These are phyloP conservation scores for Alternaria atra DNA, from an alignment of 2,329 filamentous ascomycete species.

Conservation along the genomic window DNA sequence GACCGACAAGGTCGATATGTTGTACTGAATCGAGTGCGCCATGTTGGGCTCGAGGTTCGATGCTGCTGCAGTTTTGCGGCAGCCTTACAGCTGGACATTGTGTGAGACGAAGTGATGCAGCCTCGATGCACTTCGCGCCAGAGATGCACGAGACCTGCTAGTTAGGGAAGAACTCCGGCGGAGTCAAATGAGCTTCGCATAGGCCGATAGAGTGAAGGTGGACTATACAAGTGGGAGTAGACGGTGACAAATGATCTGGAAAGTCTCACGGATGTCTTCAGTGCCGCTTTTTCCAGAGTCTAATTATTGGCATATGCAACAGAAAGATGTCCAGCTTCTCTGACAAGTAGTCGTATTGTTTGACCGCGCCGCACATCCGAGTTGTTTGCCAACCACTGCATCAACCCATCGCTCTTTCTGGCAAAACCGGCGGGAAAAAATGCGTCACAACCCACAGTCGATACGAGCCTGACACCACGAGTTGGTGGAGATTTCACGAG, in stretches of 20 bases:
- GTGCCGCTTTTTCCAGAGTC: background rate
- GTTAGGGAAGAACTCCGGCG: background rate
- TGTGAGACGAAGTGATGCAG: background rate
- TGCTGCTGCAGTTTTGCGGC: background rate
- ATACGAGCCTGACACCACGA: constrained; percentile 1
- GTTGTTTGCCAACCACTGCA: background rate
- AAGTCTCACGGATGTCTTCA: background rate
- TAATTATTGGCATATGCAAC: background rate
- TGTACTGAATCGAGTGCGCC: background rate
- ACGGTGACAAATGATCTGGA: background rate
- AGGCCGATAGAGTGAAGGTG: background rate
- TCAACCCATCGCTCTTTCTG: background rate
- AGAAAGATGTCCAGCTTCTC: background rate
- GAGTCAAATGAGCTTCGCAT: background rate
- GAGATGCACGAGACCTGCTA: background rate
- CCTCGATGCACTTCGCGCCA: background rate
- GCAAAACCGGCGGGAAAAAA: background rate
- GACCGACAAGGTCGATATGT: background rate
- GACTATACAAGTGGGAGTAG: background rate
- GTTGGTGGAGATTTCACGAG: constrained; percentile 2
- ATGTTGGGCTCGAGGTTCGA: background rate
- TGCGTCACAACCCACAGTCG: background rate
- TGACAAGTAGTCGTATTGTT: background rate
- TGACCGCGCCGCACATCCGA: background rate
- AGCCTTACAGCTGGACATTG: background rate